Percentiles rank a stretch among this genome's conserved stretches.
Conservation (phyloP, 2,329 filamentous ascomycete species). For the Xylaria sp. region DNA sequence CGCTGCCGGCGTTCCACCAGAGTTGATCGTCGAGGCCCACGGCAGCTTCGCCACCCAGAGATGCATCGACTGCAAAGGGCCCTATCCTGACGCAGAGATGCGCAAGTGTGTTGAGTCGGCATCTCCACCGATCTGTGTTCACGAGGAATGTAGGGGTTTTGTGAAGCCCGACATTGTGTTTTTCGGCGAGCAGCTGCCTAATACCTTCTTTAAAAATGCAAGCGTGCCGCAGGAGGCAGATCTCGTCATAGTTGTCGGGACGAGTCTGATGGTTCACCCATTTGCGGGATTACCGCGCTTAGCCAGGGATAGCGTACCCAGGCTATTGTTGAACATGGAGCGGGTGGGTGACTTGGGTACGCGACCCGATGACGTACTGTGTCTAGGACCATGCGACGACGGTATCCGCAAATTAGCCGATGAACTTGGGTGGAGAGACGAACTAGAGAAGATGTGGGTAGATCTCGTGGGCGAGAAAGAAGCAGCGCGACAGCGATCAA, state of each 20-base stretch:
- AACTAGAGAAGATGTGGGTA: slow-evolving; percentile 82
- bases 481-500: slow-evolving; percentile 60
- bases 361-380: slow-evolving; percentile 83
- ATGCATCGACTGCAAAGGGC: slow-evolving; percentile 85
- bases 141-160: slow-evolving; percentile 73
- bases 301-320: slow-evolving; percentile 70
- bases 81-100: slow-evolving; percentile 81
- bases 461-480: slow-evolving; percentile 70
- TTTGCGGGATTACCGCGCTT: slow-evolving; percentile 83
- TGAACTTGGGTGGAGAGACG: slow-evolving; percentile 84
- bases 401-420: slow-evolving; percentile 82
- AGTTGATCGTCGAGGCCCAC: slow-evolving; percentile 91
- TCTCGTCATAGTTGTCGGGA: slow-evolving; percentile 86
- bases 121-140: slow-evolving; percentile 75
- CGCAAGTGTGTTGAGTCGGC: slow-evolving; percentile 71
- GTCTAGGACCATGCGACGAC: slow-evolving; percentile 83
- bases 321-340: slow-evolving; percentile 89
- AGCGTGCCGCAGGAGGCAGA: slow-evolving; percentile 71
- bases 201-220: slow-evolving; percentile 67
- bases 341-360: slow-evolving; percentile 81
- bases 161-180: slow-evolving; percentile 97
- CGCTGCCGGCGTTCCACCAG: slow-evolving; percentile 80
- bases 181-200: slow-evolving; percentile 76
- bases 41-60: slow-evolving; percentile 92
- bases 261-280: slow-evolving; percentile 86